Evolutionary conservation across 371 early-diverging fungal species (phyloP).

Genomic region (Mortierella sp.): DNA sequence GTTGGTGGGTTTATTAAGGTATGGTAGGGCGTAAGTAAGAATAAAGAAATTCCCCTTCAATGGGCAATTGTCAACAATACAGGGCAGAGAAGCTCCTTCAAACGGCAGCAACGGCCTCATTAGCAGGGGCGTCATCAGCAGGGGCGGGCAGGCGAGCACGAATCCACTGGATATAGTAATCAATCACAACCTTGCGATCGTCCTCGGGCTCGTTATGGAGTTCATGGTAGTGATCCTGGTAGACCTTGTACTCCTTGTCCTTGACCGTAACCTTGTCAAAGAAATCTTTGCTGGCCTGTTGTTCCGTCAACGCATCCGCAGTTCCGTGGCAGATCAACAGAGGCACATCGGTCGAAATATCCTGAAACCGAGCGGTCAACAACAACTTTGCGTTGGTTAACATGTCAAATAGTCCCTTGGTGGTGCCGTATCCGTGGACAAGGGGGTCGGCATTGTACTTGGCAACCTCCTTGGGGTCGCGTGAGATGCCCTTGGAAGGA

Average conservation of each 20-base stretch:
- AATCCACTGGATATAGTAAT: constrained; percentile 70
- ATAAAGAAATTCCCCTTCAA: background rate
- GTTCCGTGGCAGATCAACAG: constrained; percentile 59
- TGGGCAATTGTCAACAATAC: background rate
- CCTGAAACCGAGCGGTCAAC: constrained; percentile 39
- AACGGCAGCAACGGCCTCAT: constrained; percentile 12
- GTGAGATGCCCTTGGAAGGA: constrained; percentile 62
- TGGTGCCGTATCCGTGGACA: constrained; percentile 59
- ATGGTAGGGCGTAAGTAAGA: background rate
- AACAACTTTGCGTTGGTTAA: constrained; percentile 47
- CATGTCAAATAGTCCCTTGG: constrained; percentile 51
- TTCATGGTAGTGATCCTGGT: constrained; percentile 69
- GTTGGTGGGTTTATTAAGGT: constrained; percentile 4
- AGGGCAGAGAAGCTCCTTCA: background rate
- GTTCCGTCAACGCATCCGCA: constrained; percentile 64
- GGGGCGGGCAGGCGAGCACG: constrained; percentile 45
- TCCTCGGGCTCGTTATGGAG: constrained; percentile 64
- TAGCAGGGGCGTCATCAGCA: constrained; percentile 52
- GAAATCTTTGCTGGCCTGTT: constrained; percentile 56
- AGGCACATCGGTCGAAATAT: constrained; percentile 28
- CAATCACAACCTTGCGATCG: constrained; percentile 63
- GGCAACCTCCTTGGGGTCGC: constrained; percentile 62
- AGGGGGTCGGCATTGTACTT: constrained; percentile 69
- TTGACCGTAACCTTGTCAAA: constrained; percentile 60
- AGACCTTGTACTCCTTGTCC: constrained; percentile 66